Base-by-base conservation (phyloP, 2,329 filamentous ascomycete species). In the Ophiostoma perfectum region DNA sequence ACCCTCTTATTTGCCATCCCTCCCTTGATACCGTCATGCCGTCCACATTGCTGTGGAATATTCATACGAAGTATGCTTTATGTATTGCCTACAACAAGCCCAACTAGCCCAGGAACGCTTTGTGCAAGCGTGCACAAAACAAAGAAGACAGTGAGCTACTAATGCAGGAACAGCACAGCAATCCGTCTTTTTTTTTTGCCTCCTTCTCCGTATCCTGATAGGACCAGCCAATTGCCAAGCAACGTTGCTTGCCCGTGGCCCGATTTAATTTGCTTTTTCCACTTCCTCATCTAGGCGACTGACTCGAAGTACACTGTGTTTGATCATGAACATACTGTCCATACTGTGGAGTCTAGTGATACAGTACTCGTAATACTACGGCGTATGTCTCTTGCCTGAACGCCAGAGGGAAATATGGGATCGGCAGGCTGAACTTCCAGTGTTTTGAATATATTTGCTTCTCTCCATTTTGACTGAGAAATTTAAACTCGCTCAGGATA, bases 81-180 rank as follows among this genome's bases (percentile, higher is more conserved):
- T 38, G 27, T 27, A 18, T 60, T 39, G 18, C 36, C 38, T 6
- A 12, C 27, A 16, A 6, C 42, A 8, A 6, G 42, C 11, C 42
- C 27, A 7, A 12, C 55, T 38, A 60, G 18, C 55, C 55, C 27
- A 60, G 55, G 55, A 60, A 60, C 55, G 52, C 52, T 18, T 38
- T 60, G 55, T 60, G 27, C 27, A 60, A 38, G 55, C 27, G 55
- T 60, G 27, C 55, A 60, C 55, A 64, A 64, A 64, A 44, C 38
- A 44, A 11, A 64, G 38, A 62, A 12, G 5, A 60, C 12, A 60
- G 38, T 38, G 11, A 18, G 11, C 55, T 14, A 39, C 55, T 60
- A 60, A 60, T 60, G 55, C 55, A 60, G 55, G 55, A 60, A 60
- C 55, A 27, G 55, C 55, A 60, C 49, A 55, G n/a, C 49, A 55